Base-by-base conservation (phyloP, 164 flowering plant species). In the Euptelea pleiosperma region DNA sequence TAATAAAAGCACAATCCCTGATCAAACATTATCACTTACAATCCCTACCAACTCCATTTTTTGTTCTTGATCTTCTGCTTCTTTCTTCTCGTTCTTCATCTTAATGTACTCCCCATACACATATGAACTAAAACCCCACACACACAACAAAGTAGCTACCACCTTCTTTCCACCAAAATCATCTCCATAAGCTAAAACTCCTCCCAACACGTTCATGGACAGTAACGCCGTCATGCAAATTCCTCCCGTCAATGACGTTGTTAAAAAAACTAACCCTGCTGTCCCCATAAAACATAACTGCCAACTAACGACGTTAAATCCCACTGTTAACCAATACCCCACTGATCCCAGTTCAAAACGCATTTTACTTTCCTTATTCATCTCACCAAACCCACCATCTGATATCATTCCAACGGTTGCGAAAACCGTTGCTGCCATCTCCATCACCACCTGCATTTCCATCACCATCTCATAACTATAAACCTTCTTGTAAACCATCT, bases 271-370 rank as follows among this genome's bases (percentile, higher is more conserved):
- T 67, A 85, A 67, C 62, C 96, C 96, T 0, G 96, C 89, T 8
- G 96, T 83, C 12, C 91, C 96, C 82, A 85, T 64, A 65, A 89
- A 86, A 58, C 80, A 77, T 36, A 86, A 15, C 73, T 89, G 94
- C 96, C 96, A 89, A 16, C 68, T 66, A 14, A 80, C 56, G 26
- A 80, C 60, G 52, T 64, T 83, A 12, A 44, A 65, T 15, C 61
- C 60, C 51, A 89, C 54, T 30, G 79, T 66, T 22, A 69, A n/a
- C 79, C 81, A 71, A 50, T 89, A 89, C 18, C 40, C 51, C 47
- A 6, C 21, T 18, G 26, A 36, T 0, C 94, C 94, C 26, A 63
- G 42, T 52, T 78, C 82, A 51, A 82, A 87, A 9, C 25, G 67
- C 11, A 0, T 28, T 5, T 3, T 1, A 11, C 79, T 62, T 65